A percentile compares a stretch with the other conserved stretches of the same genome.
These are phyloP conservation scores for Rhypophila decipiens DNA, from an alignment of 495 filamentous ascomycete species.

Conservation along the genomic window DNA sequence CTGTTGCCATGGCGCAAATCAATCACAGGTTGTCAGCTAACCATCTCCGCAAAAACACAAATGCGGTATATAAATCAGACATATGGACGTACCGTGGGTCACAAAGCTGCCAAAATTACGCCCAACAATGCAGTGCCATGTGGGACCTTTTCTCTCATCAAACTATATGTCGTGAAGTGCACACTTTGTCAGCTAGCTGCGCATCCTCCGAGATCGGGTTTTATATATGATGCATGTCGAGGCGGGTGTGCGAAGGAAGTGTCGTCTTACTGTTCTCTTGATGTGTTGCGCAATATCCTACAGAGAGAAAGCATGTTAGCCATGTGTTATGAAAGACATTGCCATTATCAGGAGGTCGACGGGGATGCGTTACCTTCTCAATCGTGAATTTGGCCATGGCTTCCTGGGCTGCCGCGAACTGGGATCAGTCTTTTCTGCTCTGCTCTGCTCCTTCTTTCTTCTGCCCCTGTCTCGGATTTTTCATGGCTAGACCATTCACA, in stretches of 20 bases:
- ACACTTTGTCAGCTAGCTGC: background rate
- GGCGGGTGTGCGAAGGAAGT: background rate
- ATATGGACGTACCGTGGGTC: slow-evolving; percentile 69
- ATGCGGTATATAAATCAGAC: background rate
- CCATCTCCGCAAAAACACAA: background rate
- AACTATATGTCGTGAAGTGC: slow-evolving; percentile 48
- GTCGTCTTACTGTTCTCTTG: slow-evolving; percentile 71
- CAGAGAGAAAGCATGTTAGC: slow-evolving; percentile 1
- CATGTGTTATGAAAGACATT: background rate
- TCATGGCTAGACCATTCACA: slow-evolving; percentile 26
- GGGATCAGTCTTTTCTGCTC: background rate
- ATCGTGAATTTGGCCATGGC: slow-evolving; percentile 90
- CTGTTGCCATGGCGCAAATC: slow-evolving; percentile 38
- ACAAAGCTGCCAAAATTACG: slow-evolving; percentile 99
- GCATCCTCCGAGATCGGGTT: too few relatives aligned
- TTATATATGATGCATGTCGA: too few relatives aligned
- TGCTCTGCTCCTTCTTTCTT: background rate
- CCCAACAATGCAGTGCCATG: slow-evolving; percentile 98
- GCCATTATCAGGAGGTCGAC: slow-evolving; percentile 1
- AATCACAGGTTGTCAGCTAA: too few relatives aligned
- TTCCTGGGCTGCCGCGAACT: slow-evolving; percentile 61
- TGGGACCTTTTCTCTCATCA: slow-evolving; percentile 83
- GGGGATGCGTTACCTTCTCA: slow-evolving; percentile 66
- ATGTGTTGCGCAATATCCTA: slow-evolving; percentile 96
- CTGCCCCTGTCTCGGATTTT: background rate